Percentiles rank a stretch among this genome's conserved stretches.
These are phyloP conservation scores for Diaporthe eres DNA, from an alignment of 2,329 filamentous ascomycete genomes.

Conservation along the genomic window DNA sequence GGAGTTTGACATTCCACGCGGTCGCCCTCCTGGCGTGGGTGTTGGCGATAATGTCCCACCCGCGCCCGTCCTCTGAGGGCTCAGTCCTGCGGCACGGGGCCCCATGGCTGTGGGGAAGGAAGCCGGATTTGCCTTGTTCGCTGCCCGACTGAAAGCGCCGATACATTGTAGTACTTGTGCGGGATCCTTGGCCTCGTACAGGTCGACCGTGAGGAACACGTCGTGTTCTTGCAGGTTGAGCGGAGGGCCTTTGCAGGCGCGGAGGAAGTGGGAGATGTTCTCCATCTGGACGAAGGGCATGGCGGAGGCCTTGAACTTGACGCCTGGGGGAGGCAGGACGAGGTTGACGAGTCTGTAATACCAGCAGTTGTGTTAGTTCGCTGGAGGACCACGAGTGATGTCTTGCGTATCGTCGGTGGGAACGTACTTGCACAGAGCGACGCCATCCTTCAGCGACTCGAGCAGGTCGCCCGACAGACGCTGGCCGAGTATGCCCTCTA, in stretches of 20 bases:
- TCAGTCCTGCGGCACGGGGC: conserved; percentile 73
- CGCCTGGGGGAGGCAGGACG: conserved; percentile 79
- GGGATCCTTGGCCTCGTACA: conserved; percentile 96
- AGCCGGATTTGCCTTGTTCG: conserved; percentile 79
- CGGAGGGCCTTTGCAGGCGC: conserved; percentile 86
- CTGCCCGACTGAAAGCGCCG: conserved; percentile 89
- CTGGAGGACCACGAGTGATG: background rate
- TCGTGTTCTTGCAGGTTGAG: conserved; percentile 93
- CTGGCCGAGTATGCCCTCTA: conserved; percentile 84
- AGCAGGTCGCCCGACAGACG: conserved; percentile 84
- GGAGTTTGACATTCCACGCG: conserved; percentile 66
- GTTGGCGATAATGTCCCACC: conserved; percentile 54
- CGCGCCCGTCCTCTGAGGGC: conserved; percentile 75
- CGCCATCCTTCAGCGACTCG: conserved; percentile 89
- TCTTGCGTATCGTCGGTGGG: background rate
- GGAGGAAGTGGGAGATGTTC: conserved; percentile 96
- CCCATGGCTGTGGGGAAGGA: conserved; percentile 84
- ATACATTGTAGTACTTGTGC: conserved; percentile 96
- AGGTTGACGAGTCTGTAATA: conserved; percentile 82
- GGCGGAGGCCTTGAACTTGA: conserved; percentile 90
- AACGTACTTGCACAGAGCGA: conserved; percentile 89
- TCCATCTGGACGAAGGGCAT: conserved; percentile 99
- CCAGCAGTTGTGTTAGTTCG: conserved; percentile 23
- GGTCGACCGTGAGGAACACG: conserved; percentile 95
- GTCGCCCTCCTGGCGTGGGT: conserved; percentile 60